Base-by-base conservation (phyloP, 495 filamentous ascomycete species). In the Elaphomyces granulatus region DNA sequence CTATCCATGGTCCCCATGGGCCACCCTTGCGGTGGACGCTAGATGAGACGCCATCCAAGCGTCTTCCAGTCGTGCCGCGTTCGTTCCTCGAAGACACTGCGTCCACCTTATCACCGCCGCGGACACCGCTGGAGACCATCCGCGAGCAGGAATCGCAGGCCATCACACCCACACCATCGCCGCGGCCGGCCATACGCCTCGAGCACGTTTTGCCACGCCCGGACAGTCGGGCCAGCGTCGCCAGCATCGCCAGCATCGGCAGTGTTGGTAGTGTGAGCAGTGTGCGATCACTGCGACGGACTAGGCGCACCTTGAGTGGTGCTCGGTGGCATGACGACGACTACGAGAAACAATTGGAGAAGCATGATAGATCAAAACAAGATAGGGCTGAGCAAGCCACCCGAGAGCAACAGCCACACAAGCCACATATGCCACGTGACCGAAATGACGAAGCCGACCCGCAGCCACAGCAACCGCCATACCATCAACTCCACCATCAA, bases 281-380 rank as follows among this genome's bases (percentile, higher is more conserved):
- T 36, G 77, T 76, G 15, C 80, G 78, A 36, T 73, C 80, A 10
- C 71, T 92, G 32, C 72, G 86, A 45, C 72, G 82, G 41, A 70
- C 72, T 42, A 78, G 77, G 54, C 78, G 78, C 48, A 83, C 77
- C 56, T 61, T 74, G 44, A 86, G 83, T 61, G 80, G 83, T 52
- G 80, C 92, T 70, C 64, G 90, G 53, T 68, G 86, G 79, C 19
- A 36, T 15, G 21, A 15, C 19, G 14, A 20, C 23, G 23, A 28
- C 6, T 6, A 6, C 6, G 23, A 28, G 6, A 12, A 12, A 28
- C 6, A 6, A 28, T 6, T 28, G 23, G 23, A 6, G 23, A 6
- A 6, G 23, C 6, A 12, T 6, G 6, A 59, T 56, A 37, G 46
- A 54, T 42, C 49, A 54, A 32, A 41, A 34, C 8, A 44, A 50